These are phyloP conservation scores for Amphibolis antarctica DNA, from an alignment of 106 monocot species.

Conservation along the genomic window DNA sequence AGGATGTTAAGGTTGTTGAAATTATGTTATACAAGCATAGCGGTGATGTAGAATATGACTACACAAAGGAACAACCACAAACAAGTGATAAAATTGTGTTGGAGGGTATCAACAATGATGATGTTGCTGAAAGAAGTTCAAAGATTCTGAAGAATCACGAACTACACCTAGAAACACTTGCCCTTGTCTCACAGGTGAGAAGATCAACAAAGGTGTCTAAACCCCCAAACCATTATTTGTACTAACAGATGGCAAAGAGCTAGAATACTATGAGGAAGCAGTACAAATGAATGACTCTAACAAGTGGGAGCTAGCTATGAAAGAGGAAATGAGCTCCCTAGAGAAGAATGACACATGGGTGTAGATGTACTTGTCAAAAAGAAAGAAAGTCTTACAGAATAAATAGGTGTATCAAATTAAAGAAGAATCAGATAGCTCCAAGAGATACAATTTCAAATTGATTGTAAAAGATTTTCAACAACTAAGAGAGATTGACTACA, in stretches of 20 bases:
- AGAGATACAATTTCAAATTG: neutral
- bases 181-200: too few species aligned
- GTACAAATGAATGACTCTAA: neutral
- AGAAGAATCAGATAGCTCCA: neutral
- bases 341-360: constrained; percentile 1
- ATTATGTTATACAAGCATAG: neutral
- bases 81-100: neutral
- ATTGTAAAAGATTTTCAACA: neutral
- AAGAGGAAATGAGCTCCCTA: neutral
- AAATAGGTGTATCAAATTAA: constrained; percentile 4
- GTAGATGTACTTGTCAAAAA: neutral
- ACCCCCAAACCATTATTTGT: neutral
- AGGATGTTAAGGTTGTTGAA: neutral
- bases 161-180: too few species aligned
- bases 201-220: neutral
- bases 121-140: too few species aligned
- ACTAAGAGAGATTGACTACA: neutral
- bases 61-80: too few species aligned
- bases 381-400: constrained; percentile 1
- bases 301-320: neutral
- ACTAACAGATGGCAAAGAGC: neutral
- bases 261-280: neutral
- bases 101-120: too few species aligned
- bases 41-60: neutral
- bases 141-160: too few species aligned